Evolutionary conservation across 1,139 yeast species (phyloP), one percentile per base, ranked within the genome.

Genomic region (Meyerozyma athensensis): DNA sequence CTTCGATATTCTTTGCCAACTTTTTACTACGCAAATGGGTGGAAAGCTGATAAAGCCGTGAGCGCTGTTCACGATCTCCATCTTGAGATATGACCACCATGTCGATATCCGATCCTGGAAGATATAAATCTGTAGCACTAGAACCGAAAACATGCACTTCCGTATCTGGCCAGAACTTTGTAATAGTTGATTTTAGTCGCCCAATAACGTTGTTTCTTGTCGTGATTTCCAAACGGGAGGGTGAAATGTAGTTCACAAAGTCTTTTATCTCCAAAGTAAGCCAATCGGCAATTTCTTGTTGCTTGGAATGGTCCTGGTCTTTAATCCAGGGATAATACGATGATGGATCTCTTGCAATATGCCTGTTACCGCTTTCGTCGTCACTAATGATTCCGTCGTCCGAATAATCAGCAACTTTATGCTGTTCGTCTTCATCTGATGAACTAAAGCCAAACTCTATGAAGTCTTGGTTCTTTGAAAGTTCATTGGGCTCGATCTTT

Each of bases 21-120:
- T 74, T 73, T 39, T 73, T 67, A 26, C 72, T 68, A 50, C 89
- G 74, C 42, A 90, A 67, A 53, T 72, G 77, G 7, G 92, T 77
- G 2, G 96, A 81, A 12, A 92, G 66, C 48, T 84, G 84, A 56
- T 84, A 89, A 35, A 94, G 63, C 34, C 80, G 70, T 17, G 79
- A 74, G 50, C 87, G 73, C 42, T 74, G 76, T 46, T 81, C 94
- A 54, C 83, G 81, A 47, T 75, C 74, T 3, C 85, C 83, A 3
- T 69, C 58, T 13, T 69, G 64, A 8, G 96, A 84, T 7, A 82
- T 68, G 19, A 94, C 76, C 32, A 90, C 97, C 81, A 94, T 81
- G 61, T 94, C 99, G 24, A 94, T 89, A 67, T 94, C 99, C 0
- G 97, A 87, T 1, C 96, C 96, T 0, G 98, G 98, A 18, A 94